Base-by-base conservation (phyloP, 73 alveolate species). In the Diophrys appendiculata region DNA sequence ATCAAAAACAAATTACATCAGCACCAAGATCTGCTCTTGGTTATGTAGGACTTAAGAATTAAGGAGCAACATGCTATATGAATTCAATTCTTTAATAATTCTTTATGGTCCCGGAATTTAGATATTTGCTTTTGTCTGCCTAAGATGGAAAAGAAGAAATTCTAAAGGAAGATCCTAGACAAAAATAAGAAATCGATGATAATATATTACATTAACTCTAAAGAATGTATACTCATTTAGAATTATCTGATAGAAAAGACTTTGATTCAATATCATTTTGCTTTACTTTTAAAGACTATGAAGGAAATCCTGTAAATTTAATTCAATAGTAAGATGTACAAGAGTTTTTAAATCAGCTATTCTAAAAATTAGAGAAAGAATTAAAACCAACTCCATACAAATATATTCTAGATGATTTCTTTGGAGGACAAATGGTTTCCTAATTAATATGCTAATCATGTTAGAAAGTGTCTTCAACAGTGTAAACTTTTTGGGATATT, bases 31-130 rank as follows among this genome's bases (percentile, higher is more conserved):
- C 54, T 23, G 75, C 35, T 14, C 24, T 67, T 25, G 75, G 75
- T 1, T 67, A 23, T 83, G 98, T 82, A 25, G 99, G 99, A 1
- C 77, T 97, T 24, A 77, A 74, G 33, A 97, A 97, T 73, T 83
- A 92, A 3, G 96, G 98, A 22, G 77, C 96, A 25, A 96, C 93
- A 30, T 97, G 99, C 88, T 97, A 96, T 81, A 96, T 97, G 99
- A 97, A 88, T 80, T 90, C 99, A 11, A 93, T 97, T 91, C 87
- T 97, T 18, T 96, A 97, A 82, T 96, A 97, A 87, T 95, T 97
- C 91, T 97, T 80, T 74, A 93, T 96, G 98, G 88, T 96, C 22
- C 98, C 98, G 25, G 78, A 94, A 28, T 96, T 97, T 79, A 88
- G 99, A 71, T 93, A 97, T 88, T 89, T 96, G 22, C 72, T 96